phyloP scores from a whole-genome alignment of 140 eudicot genomes.

The Artemisia princeps region DNA sequence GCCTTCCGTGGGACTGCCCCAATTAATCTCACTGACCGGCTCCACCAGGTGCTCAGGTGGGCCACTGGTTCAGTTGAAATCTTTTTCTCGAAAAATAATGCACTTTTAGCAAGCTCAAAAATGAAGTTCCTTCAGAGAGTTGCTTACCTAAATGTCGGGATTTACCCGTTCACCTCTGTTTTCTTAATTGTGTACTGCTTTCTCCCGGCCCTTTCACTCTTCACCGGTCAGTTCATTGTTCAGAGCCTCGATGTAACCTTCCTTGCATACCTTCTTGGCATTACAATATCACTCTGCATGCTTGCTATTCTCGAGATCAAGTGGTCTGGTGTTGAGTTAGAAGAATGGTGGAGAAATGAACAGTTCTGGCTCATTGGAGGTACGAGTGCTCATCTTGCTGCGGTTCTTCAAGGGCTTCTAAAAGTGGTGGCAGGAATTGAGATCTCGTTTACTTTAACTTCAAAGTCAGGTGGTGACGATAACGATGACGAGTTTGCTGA shows the following conservation, averaged over 20 bases:
- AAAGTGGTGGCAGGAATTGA: conserved; percentile 88
- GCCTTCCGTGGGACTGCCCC: conserved; percentile 97
- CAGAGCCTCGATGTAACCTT: conserved; percentile 66
- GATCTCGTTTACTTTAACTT: conserved; percentile 75
- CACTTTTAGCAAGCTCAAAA: conserved; percentile 62
- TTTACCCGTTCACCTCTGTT: conserved; percentile 82
- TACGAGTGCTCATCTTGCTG: conserved; percentile 89
- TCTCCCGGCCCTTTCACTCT: conserved; percentile 85
- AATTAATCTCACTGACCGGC: conserved; percentile 75
- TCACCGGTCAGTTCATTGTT: conserved; percentile 85
- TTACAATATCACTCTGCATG: conserved; percentile 55
- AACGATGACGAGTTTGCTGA: conserved; percentile 77
- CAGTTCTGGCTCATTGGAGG: conserved; percentile 96
- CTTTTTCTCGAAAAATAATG: conserved; percentile 87
- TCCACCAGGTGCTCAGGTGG: conserved; percentile 95
- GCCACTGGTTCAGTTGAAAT: conserved; percentile 95
- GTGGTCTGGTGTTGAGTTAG: conserved; percentile 73
- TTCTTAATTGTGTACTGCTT: conserved; percentile 84
- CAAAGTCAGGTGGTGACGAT: conserved; percentile 75
- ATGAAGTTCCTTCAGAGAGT: conserved; percentile 74
- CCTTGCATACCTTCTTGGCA: conserved; percentile 62
- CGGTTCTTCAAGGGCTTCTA: conserved; percentile 82
- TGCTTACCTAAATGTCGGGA: conserved; percentile 84
- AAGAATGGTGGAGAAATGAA: conserved; percentile 97
- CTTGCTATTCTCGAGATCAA: conserved; percentile 79